Evolutionary conservation across 208 protist genomes (phyloP).

Genomic region (Wallacemonas sp.): DNA sequence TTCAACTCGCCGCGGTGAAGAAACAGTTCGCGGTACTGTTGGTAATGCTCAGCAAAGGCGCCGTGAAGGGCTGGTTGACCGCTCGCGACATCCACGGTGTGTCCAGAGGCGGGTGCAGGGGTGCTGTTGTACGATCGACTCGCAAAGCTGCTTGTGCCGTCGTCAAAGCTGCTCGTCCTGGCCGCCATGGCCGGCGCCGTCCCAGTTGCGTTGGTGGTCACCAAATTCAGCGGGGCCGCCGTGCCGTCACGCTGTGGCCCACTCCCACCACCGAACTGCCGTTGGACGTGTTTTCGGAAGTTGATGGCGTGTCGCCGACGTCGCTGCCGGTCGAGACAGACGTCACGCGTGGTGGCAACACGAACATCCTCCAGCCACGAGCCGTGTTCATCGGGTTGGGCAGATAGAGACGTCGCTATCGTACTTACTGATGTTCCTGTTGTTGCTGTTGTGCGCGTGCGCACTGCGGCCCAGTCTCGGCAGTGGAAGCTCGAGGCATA

Average conservation of each 20-base stretch:
- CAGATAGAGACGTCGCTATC: background rate
- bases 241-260: too few relatives aligned
- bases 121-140: too few relatives aligned
- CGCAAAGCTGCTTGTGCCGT: too few relatives aligned
- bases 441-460: too few relatives aligned
- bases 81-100: background rate
- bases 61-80: background rate
- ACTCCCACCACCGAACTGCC: background rate
- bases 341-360: background rate
- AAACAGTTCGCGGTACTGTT: constrained; percentile 6
- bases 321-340: background rate
- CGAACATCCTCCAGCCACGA: background rate
- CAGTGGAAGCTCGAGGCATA: constrained; percentile 78
- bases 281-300: constrained; percentile 1
- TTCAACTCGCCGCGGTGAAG: constrained; percentile 15
- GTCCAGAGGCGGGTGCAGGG: background rate
- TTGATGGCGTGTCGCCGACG: background rate
- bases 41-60: constrained; percentile 1
- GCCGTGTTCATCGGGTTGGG: background rate
- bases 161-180: background rate
- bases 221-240: too few relatives aligned
- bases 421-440: too few relatives aligned
- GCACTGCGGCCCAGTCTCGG: background rate
- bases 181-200: background rate
- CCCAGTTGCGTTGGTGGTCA: too few relatives aligned